Conservation (phyloP, 2,329 filamentous ascomycete genomes). For the Penicillium sp. region DNA sequence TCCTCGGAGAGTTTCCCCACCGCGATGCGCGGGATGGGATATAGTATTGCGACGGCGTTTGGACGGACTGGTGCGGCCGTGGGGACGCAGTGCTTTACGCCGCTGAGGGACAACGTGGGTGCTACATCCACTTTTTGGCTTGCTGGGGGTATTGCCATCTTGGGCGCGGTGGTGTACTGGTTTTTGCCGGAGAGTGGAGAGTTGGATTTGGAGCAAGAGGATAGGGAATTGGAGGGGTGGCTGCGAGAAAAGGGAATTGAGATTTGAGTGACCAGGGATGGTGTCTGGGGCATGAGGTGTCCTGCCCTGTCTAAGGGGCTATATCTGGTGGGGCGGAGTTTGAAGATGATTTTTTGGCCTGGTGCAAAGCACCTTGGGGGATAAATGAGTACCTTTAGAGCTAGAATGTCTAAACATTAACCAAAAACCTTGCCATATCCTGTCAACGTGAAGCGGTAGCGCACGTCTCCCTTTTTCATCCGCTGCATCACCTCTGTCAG, state of each 20-base stretch:
- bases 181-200: constrained; percentile 37
- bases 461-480: constrained; percentile 72
- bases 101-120: constrained; percentile 34
- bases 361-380: not conserved
- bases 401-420: not conserved
- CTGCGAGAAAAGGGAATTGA: constrained; percentile 29
- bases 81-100: constrained; percentile 41
- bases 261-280: not conserved
- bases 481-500: constrained; percentile 72
- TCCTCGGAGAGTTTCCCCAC: constrained; percentile 41
- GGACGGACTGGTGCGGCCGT: constrained; percentile 42
- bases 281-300: too few species aligned
- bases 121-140: constrained; percentile 40
- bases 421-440: constrained; percentile 45
- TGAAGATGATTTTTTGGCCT: too few species aligned
- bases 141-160: constrained; percentile 33
- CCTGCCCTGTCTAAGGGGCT: too few species aligned
- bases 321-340: too few species aligned
- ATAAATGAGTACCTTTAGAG: not conserved
- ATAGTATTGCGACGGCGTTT: constrained; percentile 40
- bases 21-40: constrained; percentile 38
- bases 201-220: constrained; percentile 35
- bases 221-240: constrained; percentile 30
- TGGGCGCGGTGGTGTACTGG: constrained; percentile 36
- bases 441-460: constrained; percentile 73